Base-by-base conservation (phyloP, 169 alveolate species). In the Blepharisma undulans region DNA sequence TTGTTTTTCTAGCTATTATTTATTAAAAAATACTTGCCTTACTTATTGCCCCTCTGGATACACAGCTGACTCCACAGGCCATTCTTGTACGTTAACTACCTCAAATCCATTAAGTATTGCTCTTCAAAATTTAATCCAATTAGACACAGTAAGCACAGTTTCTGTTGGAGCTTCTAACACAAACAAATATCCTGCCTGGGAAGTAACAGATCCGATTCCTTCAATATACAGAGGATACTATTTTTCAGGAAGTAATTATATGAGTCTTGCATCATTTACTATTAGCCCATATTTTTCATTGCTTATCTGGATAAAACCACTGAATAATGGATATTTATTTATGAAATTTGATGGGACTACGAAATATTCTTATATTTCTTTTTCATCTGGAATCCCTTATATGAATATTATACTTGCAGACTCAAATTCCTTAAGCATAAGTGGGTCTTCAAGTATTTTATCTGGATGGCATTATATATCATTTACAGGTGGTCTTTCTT, bases 1-100 rank as follows among this genome's bases (percentile, higher is more conserved):
- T 18, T 76, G 84, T 25, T 21, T 12, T 76, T 14, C 84, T 21
- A n/a, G 29, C 16, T 76, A 76, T 76, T 76, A 76, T 76, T 25
- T 76, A n/a, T 25, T 76, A 12, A 16, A n/a, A 14, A 25, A 18
- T 12, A 76, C 84, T 76, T 76, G 84, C 29, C 27, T 18, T 21
- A 18, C 33, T 18, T 18, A 12, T 25, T 80, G 88, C 25, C 88
- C 88, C 25, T 16, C 88, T 80, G 88, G 88, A 14, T 80, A 29
- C 25, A 80, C 16, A 16, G 22, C 88, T 27, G 88, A 72, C 18
- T 18, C 84, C 12, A 25, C 18, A 76, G 18, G 84, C 29, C 18
- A 18, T 76, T 66, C 19, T 16, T 21, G 18, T 14, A 32, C 18
- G 18, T 18, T 66, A 21, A n/a, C n/a, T n/a, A n/a, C n/a, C n/a